phyloP scores from a whole-genome alignment of 2,329 filamentous ascomycete genomes.

The Nemania sp. region DNA sequence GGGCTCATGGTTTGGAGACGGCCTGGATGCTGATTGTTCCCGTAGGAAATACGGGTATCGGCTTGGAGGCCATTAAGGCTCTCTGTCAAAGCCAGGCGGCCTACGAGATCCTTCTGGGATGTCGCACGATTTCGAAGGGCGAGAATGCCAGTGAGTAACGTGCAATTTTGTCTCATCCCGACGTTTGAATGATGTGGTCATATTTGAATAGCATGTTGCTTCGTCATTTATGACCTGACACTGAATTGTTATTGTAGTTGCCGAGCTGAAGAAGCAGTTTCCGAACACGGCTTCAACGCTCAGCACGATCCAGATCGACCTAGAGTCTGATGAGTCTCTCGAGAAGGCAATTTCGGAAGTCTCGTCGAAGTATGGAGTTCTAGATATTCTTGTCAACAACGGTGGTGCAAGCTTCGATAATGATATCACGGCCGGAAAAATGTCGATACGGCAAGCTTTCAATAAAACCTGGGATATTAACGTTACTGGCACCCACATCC shows the following conservation, averaged over 20 bases:
- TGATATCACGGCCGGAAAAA: constrained; percentile 31
- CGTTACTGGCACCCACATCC: constrained; percentile 45
- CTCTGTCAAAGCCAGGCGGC: constrained; percentile 30
- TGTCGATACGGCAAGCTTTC: constrained; percentile 45
- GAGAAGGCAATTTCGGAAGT: constrained; percentile 46
- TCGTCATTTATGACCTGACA: background rate
- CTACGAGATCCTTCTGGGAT: constrained; percentile 56
- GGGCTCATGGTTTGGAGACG: too few relatives aligned
- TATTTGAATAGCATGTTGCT: too few relatives aligned
- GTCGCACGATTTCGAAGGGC: constrained; percentile 51
- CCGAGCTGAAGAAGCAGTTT: constrained; percentile 43
- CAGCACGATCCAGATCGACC: constrained; percentile 50
- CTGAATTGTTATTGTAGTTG: constrained; percentile 25
- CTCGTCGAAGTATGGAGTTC: constrained; percentile 40
- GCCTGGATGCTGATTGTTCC: constrained; percentile 1
- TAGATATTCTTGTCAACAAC: constrained; percentile 57
- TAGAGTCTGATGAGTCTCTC: constrained; percentile 53
- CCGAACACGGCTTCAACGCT: constrained; percentile 45
- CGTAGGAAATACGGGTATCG: constrained; percentile 32
- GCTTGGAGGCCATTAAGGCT: constrained; percentile 32
- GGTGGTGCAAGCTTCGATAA: constrained; percentile 48
- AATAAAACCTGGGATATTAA: constrained; percentile 50
- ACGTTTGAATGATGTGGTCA: too few relatives aligned
- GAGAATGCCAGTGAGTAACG: constrained; percentile 43
- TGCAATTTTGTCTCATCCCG: too few relatives aligned